Percentiles rank a stretch among this genome's conserved stretches.
Evolutionary conservation across 306 rosid genomes (phyloP).

Genomic region (Arachis stenosperma): DNA sequence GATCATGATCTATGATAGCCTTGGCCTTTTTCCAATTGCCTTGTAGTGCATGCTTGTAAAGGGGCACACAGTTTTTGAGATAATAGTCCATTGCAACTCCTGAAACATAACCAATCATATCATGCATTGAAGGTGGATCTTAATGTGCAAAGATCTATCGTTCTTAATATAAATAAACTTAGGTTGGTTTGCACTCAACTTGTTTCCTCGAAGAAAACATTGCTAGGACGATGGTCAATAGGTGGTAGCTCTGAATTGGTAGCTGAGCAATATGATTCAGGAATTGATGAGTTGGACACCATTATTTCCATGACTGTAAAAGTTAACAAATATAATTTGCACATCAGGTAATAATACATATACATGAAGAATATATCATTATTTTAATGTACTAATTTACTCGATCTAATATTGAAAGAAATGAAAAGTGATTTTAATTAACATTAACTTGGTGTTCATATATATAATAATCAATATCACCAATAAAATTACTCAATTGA

Average conservation of each 20-base stretch:
- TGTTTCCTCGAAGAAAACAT: background rate
- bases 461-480: no score
- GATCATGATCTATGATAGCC: background rate
- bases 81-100: slow-evolving; percentile 14
- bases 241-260: background rate
- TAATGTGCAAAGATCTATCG: no score
- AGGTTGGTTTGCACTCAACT: background rate
- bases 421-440: no score
- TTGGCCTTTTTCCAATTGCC: slow-evolving; percentile 42
- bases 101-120: background rate
- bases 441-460: no score
- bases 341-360: background rate
- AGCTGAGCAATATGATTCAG: no score
- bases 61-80: slow-evolving; percentile 41
- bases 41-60: slow-evolving; percentile 35
- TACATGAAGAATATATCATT: background rate
- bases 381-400: no score
- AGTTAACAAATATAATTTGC: background rate
- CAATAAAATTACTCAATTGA: no score
- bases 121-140: no score
- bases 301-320: background rate
- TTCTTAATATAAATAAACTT: no score
- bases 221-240: background rate
- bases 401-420: no score
- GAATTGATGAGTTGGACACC: background rate